phyloP scores from a whole-genome alignment of 768 basidiomycete species.

The Ramaria rubella region DNA sequence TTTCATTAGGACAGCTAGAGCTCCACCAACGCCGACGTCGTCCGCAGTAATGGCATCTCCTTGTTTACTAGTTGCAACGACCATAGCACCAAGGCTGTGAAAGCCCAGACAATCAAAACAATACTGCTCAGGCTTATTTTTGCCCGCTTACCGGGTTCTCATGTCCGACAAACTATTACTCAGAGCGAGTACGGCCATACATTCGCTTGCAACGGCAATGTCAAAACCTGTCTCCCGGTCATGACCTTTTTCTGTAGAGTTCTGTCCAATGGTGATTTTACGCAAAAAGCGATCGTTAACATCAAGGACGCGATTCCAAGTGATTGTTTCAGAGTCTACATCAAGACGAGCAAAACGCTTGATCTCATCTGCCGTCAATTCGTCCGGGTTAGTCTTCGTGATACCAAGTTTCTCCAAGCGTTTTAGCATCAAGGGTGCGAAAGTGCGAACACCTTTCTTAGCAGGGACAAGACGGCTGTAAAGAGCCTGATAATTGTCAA shows the following conservation, averaged over 20 bases:
- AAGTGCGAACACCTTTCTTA: slow-evolving; percentile 92
- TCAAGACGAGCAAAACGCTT: slow-evolving; percentile 87
- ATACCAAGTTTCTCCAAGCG: slow-evolving; percentile 94
- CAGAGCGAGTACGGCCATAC: slow-evolving; percentile 95
- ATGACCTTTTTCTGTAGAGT: slow-evolving; percentile 81
- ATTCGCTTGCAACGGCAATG: slow-evolving; percentile 94
- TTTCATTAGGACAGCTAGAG: slow-evolving; percentile 95
- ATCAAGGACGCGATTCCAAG: slow-evolving; percentile 97
- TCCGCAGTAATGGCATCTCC: slow-evolving; percentile 94
- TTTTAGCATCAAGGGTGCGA: slow-evolving; percentile 94
- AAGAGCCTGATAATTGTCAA: slow-evolving; percentile 44
- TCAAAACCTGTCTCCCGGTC: slow-evolving; percentile 91
- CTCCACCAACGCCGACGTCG: slow-evolving; percentile 91
- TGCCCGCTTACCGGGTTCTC: slow-evolving; percentile 50
- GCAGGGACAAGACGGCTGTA: slow-evolving; percentile 87
- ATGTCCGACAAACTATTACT: slow-evolving; percentile 86
- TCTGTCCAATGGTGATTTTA: slow-evolving; percentile 88
- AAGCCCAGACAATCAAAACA: neutral
- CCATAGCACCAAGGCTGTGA: slow-evolving; percentile 79
- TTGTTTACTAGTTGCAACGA: slow-evolving; percentile 86
- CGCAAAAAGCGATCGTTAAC: slow-evolving; percentile 96
- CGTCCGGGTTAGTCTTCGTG: slow-evolving; percentile 86
- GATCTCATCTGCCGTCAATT: slow-evolving; percentile 89
- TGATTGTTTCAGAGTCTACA: slow-evolving; percentile 84
- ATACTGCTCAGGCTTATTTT: neutral